A percentile compares a stretch with the other conserved stretches of the same genome.
Evolutionary conservation across 1,284 basidiomycete genomes (phyloP).

Genomic region (Meira miltonrushii): DNA sequence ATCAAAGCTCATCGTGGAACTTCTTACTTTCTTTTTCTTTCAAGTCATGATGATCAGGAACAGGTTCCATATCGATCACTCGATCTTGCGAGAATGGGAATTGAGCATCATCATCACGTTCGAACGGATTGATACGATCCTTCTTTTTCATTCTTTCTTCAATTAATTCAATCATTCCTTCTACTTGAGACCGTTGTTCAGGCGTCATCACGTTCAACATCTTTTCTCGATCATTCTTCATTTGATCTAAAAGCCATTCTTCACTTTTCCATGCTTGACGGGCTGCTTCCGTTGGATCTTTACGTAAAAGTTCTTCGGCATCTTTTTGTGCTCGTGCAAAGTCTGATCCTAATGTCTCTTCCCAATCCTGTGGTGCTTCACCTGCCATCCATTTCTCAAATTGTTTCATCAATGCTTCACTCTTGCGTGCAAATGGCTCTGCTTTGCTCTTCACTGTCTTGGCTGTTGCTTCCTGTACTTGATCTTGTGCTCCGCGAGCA

Average conservation of each 20-base stretch:
- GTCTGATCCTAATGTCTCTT: slow-evolving; percentile 23
- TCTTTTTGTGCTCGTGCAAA: slow-evolving; percentile 28
- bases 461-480: not conserved
- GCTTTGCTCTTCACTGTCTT: slow-evolving; percentile 4
- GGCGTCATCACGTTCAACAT: slow-evolving; percentile 25
- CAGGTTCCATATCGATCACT: slow-evolving; percentile 9
- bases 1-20: slow-evolving; percentile 27
- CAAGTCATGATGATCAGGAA: slow-evolving; percentile 25
- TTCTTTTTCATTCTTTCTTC: slow-evolving; percentile 5
- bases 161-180: slow-evolving; percentile 12
- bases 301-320: slow-evolving; percentile 24
- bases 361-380: slow-evolving; percentile 33
- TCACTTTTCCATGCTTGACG: slow-evolving; percentile 37
- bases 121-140: slow-evolving; percentile 47
- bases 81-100: slow-evolving; percentile 30
- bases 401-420: slow-evolving; percentile 26
- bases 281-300: slow-evolving; percentile 30
- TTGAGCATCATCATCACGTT: slow-evolving; percentile 37
- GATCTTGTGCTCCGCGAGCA: not conserved
- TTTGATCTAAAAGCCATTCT: slow-evolving; percentile 32
- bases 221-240: slow-evolving; percentile 30
- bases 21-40: slow-evolving; percentile 41
- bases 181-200: slow-evolving; percentile 8
- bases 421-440: slow-evolving; percentile 16
- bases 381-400: slow-evolving; percentile 35